Base-by-base conservation (phyloP, 2,329 filamentous ascomycete genomes). In the Ophiostoma himal-ulmi region DNA sequence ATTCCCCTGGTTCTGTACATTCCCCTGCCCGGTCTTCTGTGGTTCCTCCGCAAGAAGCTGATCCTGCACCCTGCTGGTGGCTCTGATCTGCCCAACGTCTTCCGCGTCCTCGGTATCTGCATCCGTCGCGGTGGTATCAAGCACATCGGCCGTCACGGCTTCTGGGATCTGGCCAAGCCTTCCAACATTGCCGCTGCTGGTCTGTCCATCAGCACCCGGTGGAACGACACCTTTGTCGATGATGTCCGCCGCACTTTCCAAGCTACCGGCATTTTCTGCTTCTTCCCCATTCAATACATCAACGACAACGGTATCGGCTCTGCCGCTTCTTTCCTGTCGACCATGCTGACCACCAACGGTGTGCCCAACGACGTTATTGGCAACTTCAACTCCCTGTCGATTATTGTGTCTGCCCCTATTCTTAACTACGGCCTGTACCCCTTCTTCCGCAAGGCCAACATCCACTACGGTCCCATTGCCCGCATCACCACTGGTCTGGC, bases 311-410 rank as follows among this genome's bases (percentile, higher is more conserved):
- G 85, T 74, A 81, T 87, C 37, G 85, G 85, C 20, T 79, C 79
- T 5, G 79, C 85, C 0, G 79, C 81, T 22, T 83, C 77, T 65
- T 84, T 82, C 76, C 76, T 84, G 75, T 81, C 78, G 13, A 83
- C 82, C 14, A 82, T 82, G 73, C 77, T 85, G 77, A 77, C 76
- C 6, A 85, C 83, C 3, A 84, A 89, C 74, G 90, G 90, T 17
- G 84, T 93, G 3, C 91, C 91, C 72, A 94, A 93, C 81, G 91
- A 94, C 76, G 83, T 93, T 70, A 83, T 94, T 74, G 85, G 86
- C 73, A 93, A 93, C 79, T 83, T 93, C 57, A 88, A 93, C 77
- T 89, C 91, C 0, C 86, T 94, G 72, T 83, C 89, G 11, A 85
- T 93, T 71, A 86, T 94, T 74, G 89, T 93, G 75, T 83, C 92